Evolutionary conservation across 1,139 yeast species (phyloP), one percentile per base, ranked within the genome.

Genomic region (Fermentozyma sake): DNA sequence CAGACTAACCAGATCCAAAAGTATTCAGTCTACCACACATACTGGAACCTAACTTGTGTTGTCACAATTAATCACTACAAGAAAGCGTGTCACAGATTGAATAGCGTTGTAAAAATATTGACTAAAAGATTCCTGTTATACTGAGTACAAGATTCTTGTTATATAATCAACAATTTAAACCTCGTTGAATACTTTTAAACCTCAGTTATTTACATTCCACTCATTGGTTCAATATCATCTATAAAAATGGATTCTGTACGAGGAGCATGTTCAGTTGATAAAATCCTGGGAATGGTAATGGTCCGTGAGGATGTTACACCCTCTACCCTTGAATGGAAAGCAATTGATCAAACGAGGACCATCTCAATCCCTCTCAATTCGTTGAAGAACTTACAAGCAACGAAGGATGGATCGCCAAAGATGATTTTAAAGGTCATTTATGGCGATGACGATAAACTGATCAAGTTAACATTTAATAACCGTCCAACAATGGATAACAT

Each of bases 401-500:
- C 95, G 1, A 81, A 85, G 14, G 80, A 82, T 8, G 60, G 76
- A 0, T 66, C 77, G 18, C 82, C 81, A 12, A 80, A 79, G 45
- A 75, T 82, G 78, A 73, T 77, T 56, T 55, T 86, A 28, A 75
- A 75, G 47, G 59, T 86, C 15, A 58, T 72, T 8, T 69, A 76
- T 23, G 52, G 53, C 5, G 69, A 55, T 3, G 67, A 60, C 5
- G 63, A 58, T 6, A 70, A 69, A 35, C 68, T 75, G n/a, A 50
- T 64, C 11, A 61, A 64, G 23, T 75, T 85, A 38, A 60, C 82
- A 0, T 85, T 85, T 55, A 77, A 72, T 33, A 80, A 79, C 45
- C 59, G 93, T 33, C 76, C 76, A 13, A 78, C 84, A 11, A 80
- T 85, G 93, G 81, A 80, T 39, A 74, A 72, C 35, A 75, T 83